These are phyloP conservation scores for Mycena vulgaris DNA, from an alignment of 768 basidiomycete species.

Conservation along the genomic window DNA sequence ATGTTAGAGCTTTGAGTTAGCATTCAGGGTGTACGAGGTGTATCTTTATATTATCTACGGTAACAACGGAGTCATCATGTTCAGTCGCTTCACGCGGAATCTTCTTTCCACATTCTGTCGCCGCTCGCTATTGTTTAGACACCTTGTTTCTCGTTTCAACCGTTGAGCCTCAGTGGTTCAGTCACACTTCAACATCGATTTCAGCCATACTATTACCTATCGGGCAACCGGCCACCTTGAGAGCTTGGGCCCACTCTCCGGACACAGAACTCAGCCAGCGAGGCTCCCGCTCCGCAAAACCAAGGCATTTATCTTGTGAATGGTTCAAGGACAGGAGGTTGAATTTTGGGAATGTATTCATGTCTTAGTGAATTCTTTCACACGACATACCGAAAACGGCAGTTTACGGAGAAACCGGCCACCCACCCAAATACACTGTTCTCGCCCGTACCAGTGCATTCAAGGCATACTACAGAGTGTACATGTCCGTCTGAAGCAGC, in stretches of 20 bases:
- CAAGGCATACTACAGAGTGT: background rate
- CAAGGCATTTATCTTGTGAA: background rate
- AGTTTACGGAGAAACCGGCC: background rate
- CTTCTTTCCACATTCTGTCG: too few relatives aligned
- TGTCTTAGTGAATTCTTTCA: constrained; percentile 1
- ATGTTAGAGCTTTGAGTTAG: too few relatives aligned
- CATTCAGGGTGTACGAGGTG: too few relatives aligned
- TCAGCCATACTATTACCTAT: background rate
- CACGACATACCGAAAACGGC: background rate
- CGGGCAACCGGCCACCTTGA: background rate
- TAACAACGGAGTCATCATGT: too few relatives aligned
- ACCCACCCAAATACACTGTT: background rate
- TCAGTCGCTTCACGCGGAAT: too few relatives aligned
- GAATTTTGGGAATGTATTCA: constrained; percentile 4
- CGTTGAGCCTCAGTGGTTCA: too few relatives aligned
- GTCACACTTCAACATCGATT: too few relatives aligned
- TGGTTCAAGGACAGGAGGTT: background rate
- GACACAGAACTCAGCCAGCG: constrained; percentile 1
- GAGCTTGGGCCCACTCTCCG: background rate
- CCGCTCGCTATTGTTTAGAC: too few relatives aligned
- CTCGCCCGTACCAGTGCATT: constrained; percentile 3
- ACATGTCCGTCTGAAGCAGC: background rate
- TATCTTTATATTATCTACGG: too few relatives aligned
- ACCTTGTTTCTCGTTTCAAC: too few relatives aligned
- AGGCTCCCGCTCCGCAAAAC: background rate